These are phyloP conservation scores for Capsella bursapastoris DNA, from an alignment of 345 rosid species.

Conservation along the genomic window DNA sequence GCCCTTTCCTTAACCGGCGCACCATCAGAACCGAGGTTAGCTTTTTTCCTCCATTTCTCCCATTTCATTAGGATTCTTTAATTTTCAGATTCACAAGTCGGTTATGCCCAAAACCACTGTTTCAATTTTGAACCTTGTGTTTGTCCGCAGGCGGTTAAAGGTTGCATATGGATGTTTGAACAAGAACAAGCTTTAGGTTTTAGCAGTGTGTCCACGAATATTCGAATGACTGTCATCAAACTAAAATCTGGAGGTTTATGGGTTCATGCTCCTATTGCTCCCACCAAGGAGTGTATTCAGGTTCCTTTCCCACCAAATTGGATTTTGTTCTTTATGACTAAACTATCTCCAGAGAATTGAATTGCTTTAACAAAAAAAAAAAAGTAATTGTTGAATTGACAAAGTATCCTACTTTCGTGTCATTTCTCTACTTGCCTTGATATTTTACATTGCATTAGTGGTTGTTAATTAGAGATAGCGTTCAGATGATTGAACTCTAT, in stretches of 20 bases:
- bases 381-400: background rate
- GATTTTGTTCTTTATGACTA: background rate
- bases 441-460: background rate
- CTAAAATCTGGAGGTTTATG: conserved; percentile 97
- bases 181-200: conserved; percentile 98
- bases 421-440: conserved; percentile 10
- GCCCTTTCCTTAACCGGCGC: conserved; percentile 92
- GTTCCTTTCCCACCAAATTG: conserved; percentile 37
- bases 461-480: background rate
- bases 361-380: too few relatives aligned
- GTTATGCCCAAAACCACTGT: background rate
- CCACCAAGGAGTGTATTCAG: conserved; percentile 95
- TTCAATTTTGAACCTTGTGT: background rate
- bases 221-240: conserved; percentile 94
- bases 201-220: conserved; percentile 95
- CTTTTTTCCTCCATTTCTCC: conserved; percentile 13
- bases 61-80: background rate
- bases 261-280: conserved; percentile 99
- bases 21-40: conserved; percentile 87
- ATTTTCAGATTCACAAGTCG: background rate
- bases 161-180: conserved; percentile 90
- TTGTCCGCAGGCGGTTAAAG: conserved; percentile 74
- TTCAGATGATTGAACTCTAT: conserved; percentile 25
- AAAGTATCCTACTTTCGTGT: conserved; percentile 26
- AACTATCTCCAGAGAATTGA: background rate